phyloP scores from a whole-genome alignment of 768 basidiomycete genomes.

The Macrocybe gigantea region DNA sequence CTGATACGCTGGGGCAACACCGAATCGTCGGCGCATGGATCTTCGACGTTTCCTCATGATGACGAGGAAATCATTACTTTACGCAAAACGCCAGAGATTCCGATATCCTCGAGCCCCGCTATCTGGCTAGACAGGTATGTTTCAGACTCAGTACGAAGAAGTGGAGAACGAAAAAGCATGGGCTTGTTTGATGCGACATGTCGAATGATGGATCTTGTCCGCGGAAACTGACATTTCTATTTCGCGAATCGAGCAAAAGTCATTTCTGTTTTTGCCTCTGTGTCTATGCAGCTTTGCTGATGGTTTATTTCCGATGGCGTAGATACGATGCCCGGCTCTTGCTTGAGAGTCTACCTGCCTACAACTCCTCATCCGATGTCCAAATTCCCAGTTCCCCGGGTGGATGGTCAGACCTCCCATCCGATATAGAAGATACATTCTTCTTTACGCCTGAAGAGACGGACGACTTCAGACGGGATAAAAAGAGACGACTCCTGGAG shows the following conservation, averaged over 20 bases:
- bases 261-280: conserved; percentile 18
- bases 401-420: conserved; percentile 83
- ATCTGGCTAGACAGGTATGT: conserved; percentile 87
- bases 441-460: conserved; percentile 65
- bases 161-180: conserved; percentile 1
- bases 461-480: conserved; percentile 61
- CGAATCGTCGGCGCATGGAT: background rate
- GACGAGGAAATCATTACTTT: conserved; percentile 16
- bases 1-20: conserved; percentile 26
- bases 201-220: background rate
- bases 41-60: conserved; percentile 12
- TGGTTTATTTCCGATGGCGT: conserved; percentile 15
- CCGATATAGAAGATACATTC: conserved; percentile 82
- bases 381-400: conserved; percentile 31
- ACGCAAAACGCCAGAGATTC: conserved; percentile 3
- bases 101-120: conserved; percentile 9
- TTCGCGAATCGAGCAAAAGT: background rate
- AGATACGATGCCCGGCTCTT: conserved; percentile 83
- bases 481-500: conserved; percentile 60
- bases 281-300: conserved; percentile 11
- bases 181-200: background rate
- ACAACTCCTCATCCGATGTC: no score
- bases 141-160: background rate
- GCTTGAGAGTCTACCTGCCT: conserved; percentile 41
- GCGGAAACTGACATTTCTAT: background rate